These are phyloP conservation scores for Lachnum nothofagi DNA, from an alignment of 2,329 filamentous ascomycete species.

Conservation along the genomic window DNA sequence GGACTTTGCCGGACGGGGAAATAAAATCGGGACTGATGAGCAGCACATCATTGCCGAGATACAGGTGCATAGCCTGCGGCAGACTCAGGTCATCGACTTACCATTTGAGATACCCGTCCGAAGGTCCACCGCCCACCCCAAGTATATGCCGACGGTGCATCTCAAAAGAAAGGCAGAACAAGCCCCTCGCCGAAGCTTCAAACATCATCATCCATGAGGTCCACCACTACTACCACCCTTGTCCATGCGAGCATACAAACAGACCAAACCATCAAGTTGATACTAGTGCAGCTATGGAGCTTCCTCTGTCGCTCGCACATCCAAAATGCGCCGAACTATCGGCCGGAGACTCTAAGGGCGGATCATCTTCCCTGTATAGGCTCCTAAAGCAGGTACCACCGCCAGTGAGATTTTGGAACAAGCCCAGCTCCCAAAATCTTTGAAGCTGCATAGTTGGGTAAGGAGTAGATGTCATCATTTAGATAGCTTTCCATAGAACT, in stretches of 20 bases:
- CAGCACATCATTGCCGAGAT: conserved; percentile 5
- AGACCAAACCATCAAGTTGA: neutral
- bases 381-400: conserved; percentile 7
- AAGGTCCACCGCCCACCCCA: conserved; percentile 7
- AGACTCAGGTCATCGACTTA: conserved; percentile 14
- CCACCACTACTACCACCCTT: conserved; percentile 14
- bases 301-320: conserved; percentile 7
- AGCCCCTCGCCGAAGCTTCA: neutral
- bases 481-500: too few relatives aligned
- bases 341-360: conserved; percentile 7
- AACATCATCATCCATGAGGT: conserved; percentile 11
- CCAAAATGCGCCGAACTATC: conserved; percentile 10
- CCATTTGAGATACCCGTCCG: conserved; percentile 10
- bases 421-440: conserved; percentile 3
- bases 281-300: conserved; percentile 8
- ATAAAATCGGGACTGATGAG: too few relatives aligned
- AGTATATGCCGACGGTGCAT: conserved; percentile 12
- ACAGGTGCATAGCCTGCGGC: conserved; percentile 10
- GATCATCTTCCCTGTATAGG: conserved; percentile 3
- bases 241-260: conserved; percentile 5
- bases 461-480: too few relatives aligned
- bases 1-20: too few relatives aligned
- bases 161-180: conserved; percentile 1
- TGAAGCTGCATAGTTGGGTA: too few relatives aligned
- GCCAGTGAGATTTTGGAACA: conserved; percentile 10